Evolutionary conservation across 495 filamentous ascomycete species (phyloP).

Genomic region (Xanthoparmelia taractica): DNA sequence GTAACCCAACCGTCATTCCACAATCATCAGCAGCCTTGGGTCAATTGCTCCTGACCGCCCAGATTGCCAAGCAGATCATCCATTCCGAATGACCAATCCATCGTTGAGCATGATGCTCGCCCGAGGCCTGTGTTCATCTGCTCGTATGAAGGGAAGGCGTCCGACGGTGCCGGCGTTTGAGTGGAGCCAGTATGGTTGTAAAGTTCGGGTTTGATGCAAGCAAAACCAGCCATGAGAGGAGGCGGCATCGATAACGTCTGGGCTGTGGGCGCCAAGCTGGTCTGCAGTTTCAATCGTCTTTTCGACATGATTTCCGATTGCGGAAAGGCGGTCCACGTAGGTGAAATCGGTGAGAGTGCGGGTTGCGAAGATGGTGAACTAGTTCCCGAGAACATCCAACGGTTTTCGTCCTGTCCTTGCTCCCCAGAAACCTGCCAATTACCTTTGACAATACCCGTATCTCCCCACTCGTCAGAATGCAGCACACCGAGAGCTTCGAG

Average conservation of each 20-base stretch:
- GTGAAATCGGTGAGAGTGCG: not conserved
- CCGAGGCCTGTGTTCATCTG: not conserved
- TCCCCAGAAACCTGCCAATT: slow-evolving; percentile 1
- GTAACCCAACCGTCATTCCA: not conserved
- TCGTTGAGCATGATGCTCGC: not conserved
- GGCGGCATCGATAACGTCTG: not conserved
- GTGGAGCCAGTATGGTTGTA: not conserved
- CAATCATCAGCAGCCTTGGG: not conserved
- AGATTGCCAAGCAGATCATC: not conserved
- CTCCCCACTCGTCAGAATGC: slow-evolving; percentile 29
- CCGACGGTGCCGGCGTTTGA: not conserved
- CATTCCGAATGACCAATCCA: not conserved
- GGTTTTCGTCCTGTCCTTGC: not conserved
- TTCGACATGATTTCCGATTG: slow-evolving; percentile 11
- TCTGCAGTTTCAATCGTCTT: not conserved
- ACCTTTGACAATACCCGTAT: not conserved
- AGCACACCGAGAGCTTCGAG: slow-evolving; percentile 51
- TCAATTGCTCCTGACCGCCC: not conserved
- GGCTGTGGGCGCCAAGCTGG: not conserved
- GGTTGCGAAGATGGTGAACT: slow-evolving; percentile 1
- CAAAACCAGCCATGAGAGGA: not conserved
- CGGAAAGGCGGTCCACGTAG: slow-evolving; percentile 12
- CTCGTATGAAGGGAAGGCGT: not conserved
- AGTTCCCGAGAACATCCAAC: slow-evolving; percentile 1
- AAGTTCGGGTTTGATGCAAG: not conserved